phyloP scores from a whole-genome alignment of 1,139 yeast species.

The Lodderomyces metapsilosis region DNA sequence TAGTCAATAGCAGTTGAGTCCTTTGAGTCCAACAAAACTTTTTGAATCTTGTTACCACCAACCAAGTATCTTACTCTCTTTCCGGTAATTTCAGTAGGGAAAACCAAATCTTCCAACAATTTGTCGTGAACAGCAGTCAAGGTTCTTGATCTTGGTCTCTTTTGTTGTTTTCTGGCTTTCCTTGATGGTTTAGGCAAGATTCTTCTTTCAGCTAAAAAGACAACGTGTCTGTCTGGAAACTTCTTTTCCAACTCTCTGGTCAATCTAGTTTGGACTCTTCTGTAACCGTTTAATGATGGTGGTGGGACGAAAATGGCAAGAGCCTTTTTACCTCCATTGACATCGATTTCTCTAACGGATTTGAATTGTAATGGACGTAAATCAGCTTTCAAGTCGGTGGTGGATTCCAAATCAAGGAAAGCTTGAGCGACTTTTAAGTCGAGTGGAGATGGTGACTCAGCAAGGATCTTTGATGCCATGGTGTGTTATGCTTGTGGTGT shows the following conservation, averaged over 20 bases:
- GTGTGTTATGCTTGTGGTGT: constrained; percentile 24
- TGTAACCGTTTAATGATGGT: constrained; percentile 90
- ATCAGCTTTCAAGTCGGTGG: constrained; percentile 96
- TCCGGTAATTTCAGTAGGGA: constrained; percentile 99
- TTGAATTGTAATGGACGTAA: constrained; percentile 98
- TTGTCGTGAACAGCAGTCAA: constrained; percentile 98
- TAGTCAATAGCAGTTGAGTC: constrained; percentile 96
- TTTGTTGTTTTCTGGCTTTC: constrained; percentile 91
- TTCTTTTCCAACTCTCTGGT: constrained; percentile 99
- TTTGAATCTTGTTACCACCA: constrained; percentile 98
- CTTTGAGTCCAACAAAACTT: constrained; percentile 97
- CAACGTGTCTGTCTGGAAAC: constrained; percentile 99
- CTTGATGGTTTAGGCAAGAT: constrained; percentile 96
- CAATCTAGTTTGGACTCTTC: constrained; percentile 95
- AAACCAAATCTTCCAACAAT: constrained; percentile 97
- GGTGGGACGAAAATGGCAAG: constrained; percentile 97
- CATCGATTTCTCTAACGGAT: constrained; percentile 97
- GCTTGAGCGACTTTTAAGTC: constrained; percentile 99
- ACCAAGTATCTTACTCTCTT: constrained; percentile 99
- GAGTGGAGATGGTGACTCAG: constrained; percentile 92
- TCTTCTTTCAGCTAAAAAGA: constrained; percentile 99
- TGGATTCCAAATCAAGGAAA: constrained; percentile 92
- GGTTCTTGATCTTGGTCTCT: constrained; percentile 99
- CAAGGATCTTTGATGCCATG: constrained; percentile 95
- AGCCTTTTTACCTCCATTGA: constrained; percentile 98